Evolutionary conservation across 306 rosid species (phyloP).

Genomic region (Cicer judaicum): DNA sequence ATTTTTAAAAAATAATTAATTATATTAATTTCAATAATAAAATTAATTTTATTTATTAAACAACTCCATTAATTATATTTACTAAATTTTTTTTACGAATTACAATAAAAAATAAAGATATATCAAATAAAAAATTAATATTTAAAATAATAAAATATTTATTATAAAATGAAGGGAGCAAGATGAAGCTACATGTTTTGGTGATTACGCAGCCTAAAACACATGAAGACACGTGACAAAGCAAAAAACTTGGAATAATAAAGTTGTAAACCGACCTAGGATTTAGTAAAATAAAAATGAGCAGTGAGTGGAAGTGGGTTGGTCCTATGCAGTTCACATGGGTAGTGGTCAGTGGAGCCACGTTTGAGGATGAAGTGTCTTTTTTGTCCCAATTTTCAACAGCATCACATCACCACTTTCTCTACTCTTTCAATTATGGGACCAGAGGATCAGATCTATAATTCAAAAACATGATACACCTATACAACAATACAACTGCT

Average conservation of each 20-base stretch:
- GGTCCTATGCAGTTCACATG: slow-evolving; percentile 46
- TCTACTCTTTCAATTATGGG: slow-evolving; percentile 35
- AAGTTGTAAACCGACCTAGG: slow-evolving; percentile 5
- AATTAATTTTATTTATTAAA: no score
- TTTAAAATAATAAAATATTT: no score
- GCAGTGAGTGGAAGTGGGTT: neutral
- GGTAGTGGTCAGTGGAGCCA: slow-evolving; percentile 40
- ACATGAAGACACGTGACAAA: slow-evolving; percentile 39
- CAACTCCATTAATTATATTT: no score
- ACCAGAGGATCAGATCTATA: slow-evolving; percentile 32
- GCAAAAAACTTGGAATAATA: slow-evolving; percentile 5
- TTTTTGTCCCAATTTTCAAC: slow-evolving; percentile 22
- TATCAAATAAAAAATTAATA: no score
- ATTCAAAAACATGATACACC: neutral
- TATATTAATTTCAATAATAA: no score
- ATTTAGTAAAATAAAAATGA: neutral
- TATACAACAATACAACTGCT: slow-evolving; percentile 30
- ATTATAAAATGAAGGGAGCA: no score
- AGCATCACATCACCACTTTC: slow-evolving; percentile 11
- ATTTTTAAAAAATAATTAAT: no score
- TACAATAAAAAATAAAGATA: no score
- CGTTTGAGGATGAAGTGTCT: slow-evolving; percentile 34
- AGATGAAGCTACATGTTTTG: neutral
- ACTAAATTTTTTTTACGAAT: no score
- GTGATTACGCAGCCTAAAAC: neutral